Evolutionary conservation across 805 yeast species (phyloP).

Genomic region (Starmerella etchellsii): DNA sequence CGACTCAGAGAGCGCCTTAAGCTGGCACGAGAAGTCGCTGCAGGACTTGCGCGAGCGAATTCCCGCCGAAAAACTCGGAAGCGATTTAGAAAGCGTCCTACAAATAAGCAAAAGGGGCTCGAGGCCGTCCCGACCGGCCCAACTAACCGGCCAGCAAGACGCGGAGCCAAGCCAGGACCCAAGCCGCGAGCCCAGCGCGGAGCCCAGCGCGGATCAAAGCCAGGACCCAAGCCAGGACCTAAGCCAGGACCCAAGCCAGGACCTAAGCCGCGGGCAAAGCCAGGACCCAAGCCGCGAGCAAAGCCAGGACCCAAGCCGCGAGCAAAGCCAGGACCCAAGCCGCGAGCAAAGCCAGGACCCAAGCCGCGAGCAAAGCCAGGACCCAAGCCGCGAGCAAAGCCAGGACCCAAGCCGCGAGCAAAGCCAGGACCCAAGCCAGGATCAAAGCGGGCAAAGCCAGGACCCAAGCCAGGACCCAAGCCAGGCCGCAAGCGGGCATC

Average conservation of each 20-base stretch:
- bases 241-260: not conserved
- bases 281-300: too few species aligned
- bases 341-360: too few species aligned
- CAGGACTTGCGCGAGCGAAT: conserved; percentile 12
- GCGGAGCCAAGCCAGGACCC: too few species aligned
- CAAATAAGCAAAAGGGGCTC: not conserved
- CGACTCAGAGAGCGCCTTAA: conserved; percentile 47
- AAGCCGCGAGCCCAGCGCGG: too few species aligned
- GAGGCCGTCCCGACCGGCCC: conserved; percentile 1
- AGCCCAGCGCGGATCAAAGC: too few species aligned
- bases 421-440: not conserved
- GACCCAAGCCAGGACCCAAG: conserved; percentile 1
- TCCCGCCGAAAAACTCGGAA: conserved; percentile 34
- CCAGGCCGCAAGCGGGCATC: not conserved
- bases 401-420: not conserved
- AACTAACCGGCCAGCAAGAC: too few species aligned
- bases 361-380: not conserved
- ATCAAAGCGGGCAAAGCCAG: not conserved
- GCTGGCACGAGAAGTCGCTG: conserved; percentile 22
- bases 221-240: not conserved
- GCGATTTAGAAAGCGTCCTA: conserved; percentile 18
- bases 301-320: not conserved
- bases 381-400: not conserved
- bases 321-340: not conserved
- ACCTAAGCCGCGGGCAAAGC: too few species aligned